Evolutionary conservation across 257 asterid genomes (phyloP).

Genomic region (Echites panduratus): DNA sequence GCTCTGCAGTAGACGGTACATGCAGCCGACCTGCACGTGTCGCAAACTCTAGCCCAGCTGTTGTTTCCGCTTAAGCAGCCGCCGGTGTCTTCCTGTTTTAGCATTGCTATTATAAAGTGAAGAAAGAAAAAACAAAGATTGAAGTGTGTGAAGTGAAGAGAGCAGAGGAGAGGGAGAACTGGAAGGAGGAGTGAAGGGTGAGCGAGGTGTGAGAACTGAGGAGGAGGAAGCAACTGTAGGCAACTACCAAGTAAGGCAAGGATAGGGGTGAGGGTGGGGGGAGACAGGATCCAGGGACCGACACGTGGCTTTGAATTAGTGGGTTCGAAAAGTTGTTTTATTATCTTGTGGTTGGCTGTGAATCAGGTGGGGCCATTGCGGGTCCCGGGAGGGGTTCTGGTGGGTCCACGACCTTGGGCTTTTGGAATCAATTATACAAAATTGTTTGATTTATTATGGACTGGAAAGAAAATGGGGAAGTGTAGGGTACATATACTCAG

Average conservation of each 20-base stretch:
- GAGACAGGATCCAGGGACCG: slow-evolving; percentile 24
- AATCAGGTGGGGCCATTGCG: slow-evolving; percentile 8
- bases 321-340: slow-evolving; percentile 33
- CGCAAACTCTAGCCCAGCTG: slow-evolving; percentile 47
- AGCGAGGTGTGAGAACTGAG: neutral
- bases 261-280: slow-evolving; percentile 1
- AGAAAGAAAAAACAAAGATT: neutral
- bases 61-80: slow-evolving; percentile 2
- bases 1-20: slow-evolving; percentile 54
- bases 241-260: slow-evolving; percentile 3
- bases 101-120: slow-evolving; percentile 18
- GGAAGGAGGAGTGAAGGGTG: neutral
- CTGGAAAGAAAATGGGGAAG: neutral
- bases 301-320: slow-evolving; percentile 51
- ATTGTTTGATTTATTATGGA: neutral
- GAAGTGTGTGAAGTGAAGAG: neutral
- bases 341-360: slow-evolving; percentile 46
- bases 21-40: slow-evolving; percentile 45
- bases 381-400: neutral
- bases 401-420: slow-evolving; percentile 15
- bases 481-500: too few relatives aligned
- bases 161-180: neutral
- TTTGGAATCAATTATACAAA: slow-evolving; percentile 15
- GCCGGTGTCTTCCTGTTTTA: slow-evolving; percentile 26
- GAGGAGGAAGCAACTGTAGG: slow-evolving; percentile 7